Conservation (phyloP, 2,329 filamentous ascomycete species). For the Blastomyces percursus region DNA sequence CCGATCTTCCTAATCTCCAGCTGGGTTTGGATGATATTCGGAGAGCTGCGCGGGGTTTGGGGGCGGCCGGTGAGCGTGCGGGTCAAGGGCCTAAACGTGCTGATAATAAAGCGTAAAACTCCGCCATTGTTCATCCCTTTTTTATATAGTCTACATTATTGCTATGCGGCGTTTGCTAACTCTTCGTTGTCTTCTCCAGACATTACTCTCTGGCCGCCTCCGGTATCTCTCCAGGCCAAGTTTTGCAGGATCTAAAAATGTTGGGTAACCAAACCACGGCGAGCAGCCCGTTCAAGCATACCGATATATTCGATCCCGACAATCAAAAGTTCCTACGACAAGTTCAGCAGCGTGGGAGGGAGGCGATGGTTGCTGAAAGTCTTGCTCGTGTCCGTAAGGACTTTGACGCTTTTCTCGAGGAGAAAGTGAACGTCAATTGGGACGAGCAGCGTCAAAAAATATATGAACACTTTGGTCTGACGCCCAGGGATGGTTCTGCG, state of each 20-base stretch:
- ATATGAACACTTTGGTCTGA: constrained; percentile 90
- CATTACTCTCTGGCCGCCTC: constrained; percentile 91
- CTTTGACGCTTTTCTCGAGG: constrained; percentile 87
- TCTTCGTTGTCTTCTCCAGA: constrained; percentile 32
- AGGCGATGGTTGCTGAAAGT: constrained; percentile 86
- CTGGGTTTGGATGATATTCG: constrained; percentile 82
- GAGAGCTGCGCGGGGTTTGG: constrained; percentile 62
- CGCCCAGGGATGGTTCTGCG: constrained; percentile 34
- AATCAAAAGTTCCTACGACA: constrained; percentile 67
- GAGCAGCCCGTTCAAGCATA: constrained; percentile 23
- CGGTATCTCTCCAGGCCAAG: constrained; percentile 76
- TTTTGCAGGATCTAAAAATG: constrained; percentile 74
- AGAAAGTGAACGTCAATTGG: constrained; percentile 93
- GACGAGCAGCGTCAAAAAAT: constrained; percentile 85
- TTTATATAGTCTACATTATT: neutral
- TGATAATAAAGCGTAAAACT: constrained; percentile 44
- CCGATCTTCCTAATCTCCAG: constrained; percentile 79
- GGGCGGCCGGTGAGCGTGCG: constrained; percentile 53
- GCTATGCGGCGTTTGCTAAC: neutral
- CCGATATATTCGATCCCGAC: constrained; percentile 42
- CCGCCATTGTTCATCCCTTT: neutral
- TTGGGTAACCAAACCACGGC: constrained; percentile 58
- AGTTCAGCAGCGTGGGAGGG: constrained; percentile 78
- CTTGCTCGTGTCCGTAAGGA: constrained; percentile 78
- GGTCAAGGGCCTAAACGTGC: constrained; percentile 31